A percentile compares a stretch with the other conserved stretches of the same genome.
Conservation (phyloP, 1,139 yeast genomes). For the Nadsonia starkeyi-henricii region DNA sequence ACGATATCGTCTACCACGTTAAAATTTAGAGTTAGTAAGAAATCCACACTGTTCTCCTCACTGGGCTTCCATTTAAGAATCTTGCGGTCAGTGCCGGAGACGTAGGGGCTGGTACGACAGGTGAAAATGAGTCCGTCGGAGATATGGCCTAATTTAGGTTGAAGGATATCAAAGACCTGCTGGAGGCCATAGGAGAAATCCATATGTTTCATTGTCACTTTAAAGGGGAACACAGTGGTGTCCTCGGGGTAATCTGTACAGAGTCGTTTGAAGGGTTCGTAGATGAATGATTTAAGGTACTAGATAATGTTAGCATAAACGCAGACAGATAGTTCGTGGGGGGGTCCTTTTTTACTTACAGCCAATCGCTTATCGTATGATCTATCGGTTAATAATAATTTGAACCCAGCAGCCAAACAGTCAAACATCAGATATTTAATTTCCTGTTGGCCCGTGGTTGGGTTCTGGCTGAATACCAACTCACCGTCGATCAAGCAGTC, state of each 20-base stretch:
- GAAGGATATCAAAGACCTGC: constrained; percentile 56
- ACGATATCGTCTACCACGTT: constrained; percentile 40
- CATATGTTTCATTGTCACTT: constrained; percentile 77
- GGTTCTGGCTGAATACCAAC: constrained; percentile 38
- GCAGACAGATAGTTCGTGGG: neutral
- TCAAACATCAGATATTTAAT: constrained; percentile 80
- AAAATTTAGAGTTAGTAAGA: constrained; percentile 49
- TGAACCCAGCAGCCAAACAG: constrained; percentile 67
- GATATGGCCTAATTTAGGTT: constrained; percentile 64
- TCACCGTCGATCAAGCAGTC: constrained; percentile 93
- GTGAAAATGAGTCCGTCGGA: constrained; percentile 93
- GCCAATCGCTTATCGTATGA: constrained; percentile 73
- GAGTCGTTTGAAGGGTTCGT: constrained; percentile 64
- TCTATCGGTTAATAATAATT: constrained; percentile 51
- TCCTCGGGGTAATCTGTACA: constrained; percentile 58
- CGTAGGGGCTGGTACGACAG: constrained; percentile 77
- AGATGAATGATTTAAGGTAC: constrained; percentile 68
- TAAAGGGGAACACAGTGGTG: constrained; percentile 69
- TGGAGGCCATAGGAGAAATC: constrained; percentile 65
- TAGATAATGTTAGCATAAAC: neutral
- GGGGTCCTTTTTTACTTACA: neutral
- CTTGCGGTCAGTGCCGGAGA: constrained; percentile 70
- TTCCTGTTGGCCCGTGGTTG: constrained; percentile 36
- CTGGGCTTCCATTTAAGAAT: constrained; percentile 92
- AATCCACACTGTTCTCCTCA: constrained; percentile 86